Percentiles rank a stretch among this genome's conserved stretches.
phyloP scores from a whole-genome alignment of 148 eudicot species.

The Chenopodium quinoa region DNA sequence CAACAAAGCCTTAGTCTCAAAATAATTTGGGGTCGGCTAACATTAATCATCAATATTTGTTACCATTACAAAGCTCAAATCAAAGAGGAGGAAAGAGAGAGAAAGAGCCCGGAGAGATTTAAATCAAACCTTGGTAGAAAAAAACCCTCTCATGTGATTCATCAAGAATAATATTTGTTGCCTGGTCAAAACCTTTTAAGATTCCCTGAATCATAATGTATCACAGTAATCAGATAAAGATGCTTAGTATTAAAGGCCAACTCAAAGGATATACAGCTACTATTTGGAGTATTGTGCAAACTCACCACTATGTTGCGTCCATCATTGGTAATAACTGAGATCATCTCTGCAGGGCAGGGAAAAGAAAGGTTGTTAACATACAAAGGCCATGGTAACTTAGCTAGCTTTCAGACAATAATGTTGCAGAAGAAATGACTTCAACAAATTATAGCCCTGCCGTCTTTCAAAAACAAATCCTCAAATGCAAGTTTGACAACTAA shows the following conservation, averaged over 20 bases:
- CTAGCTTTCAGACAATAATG: not conserved
- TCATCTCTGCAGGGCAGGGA: constrained; percentile 49
- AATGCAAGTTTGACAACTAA: not conserved
- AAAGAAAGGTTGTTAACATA: not conserved
- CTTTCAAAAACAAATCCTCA: not conserved
- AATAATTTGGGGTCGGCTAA: no score
- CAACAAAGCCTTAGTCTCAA: no score
- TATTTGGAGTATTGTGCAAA: constrained; percentile 5
- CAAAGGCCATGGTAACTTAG: not conserved
- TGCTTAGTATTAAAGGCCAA: not conserved
- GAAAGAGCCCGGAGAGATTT: not conserved
- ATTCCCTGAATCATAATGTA: constrained; percentile 53
- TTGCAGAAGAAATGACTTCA: not conserved
- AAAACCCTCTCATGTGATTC: constrained; percentile 96
- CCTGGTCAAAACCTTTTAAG: constrained; percentile 90
- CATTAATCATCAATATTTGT: no score
- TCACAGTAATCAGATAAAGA: constrained; percentile 13
- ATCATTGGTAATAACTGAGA: constrained; percentile 89
- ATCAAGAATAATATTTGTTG: constrained; percentile 91
- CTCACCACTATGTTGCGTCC: constrained; percentile 96
- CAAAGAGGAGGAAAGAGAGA: not conserved
- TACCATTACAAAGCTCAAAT: no score
- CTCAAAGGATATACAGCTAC: constrained; percentile 5
- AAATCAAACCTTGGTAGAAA: constrained; percentile 77
- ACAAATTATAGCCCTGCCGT: not conserved